Conservation (phyloP, 2,329 filamentous ascomycete species). For the Lachnellula occidentalis region DNA sequence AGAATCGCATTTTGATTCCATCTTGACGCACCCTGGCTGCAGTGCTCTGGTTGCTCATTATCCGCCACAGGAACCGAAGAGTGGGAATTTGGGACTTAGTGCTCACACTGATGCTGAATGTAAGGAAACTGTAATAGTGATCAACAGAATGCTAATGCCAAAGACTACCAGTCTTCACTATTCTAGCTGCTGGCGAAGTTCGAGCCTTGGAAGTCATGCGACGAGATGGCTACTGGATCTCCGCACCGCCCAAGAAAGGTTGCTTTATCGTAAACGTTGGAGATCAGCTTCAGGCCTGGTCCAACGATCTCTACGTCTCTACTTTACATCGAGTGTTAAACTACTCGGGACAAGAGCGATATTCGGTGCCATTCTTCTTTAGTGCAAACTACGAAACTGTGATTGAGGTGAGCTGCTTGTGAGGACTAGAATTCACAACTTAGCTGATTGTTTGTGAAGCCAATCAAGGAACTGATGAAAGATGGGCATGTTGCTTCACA, state of each 20-base stretch:
- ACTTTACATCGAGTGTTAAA: constrained; percentile 39
- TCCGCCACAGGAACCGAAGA: constrained; percentile 29
- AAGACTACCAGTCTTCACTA: constrained; percentile 40
- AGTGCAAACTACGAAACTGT: constrained; percentile 34
- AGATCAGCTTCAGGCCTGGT: constrained; percentile 38
- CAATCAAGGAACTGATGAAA: not conserved
- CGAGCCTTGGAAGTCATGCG: constrained; percentile 42
- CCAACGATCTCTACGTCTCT: constrained; percentile 38
- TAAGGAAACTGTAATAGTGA: not conserved
- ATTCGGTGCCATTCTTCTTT: constrained; percentile 43
- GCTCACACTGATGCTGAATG: constrained; percentile 39
- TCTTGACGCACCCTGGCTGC: constrained; percentile 44
- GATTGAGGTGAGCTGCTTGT: not conserved
- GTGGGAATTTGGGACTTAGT: constrained; percentile 27
- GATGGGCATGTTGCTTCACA: not conserved
- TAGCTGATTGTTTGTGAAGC: not conserved
- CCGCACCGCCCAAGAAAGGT: constrained; percentile 36
- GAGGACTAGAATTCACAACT: too few species aligned
- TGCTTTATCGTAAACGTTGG: constrained; percentile 42
- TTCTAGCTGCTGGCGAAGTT: constrained; percentile 32
- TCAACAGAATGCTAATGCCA: too few species aligned
- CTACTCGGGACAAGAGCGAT: constrained; percentile 17
- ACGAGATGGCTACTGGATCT: constrained; percentile 37
- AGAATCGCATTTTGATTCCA: constrained; percentile 45
- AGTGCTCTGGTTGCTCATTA: constrained; percentile 33